Evolutionary conservation across 495 filamentous ascomycete genomes (phyloP), one percentile per base, ranked within the genome.

Genomic region (Penicillium fimorum): DNA sequence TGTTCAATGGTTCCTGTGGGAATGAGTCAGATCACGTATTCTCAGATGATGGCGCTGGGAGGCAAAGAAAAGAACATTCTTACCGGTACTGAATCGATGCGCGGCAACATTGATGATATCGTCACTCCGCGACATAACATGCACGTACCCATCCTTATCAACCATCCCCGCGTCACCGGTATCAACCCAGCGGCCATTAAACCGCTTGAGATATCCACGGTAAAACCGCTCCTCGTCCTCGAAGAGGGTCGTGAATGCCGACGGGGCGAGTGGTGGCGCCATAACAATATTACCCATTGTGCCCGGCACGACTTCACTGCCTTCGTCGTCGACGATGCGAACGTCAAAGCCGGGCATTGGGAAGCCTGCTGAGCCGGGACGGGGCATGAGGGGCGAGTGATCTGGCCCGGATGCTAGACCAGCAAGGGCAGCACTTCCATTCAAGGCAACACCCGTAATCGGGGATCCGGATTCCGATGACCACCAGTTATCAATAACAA

Each of bases 91-190:
- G 58, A 97, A 91, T 4, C 92, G 83, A 73, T 97, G 92, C 3
- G 92, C 92, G 27, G 92, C 92, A 1, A 96, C 92, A 64, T 97
- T 97, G 67, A 97, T 95, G 56, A 97, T 87, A 70, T 97, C 92
- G 76, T 97, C 92, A 4, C 84, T 83, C 52, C 91, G 80, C 2
- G 87, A 83, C 89, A 96, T 92, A 63, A 96, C 83, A 65, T 90
- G 87, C 46, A 96, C 81, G 67, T 95, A 95, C 2, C 88, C 89
- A 50, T 92, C 84, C 12, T 79, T 64, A 69, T 96, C 92, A 53
- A 96, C 81, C 70, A 91, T 83, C 1, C 92, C 92, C 2, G 90
- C 89, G 68, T 97, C 92, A 1, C 92, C 92, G 1, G 92, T 96
- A 62, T 96, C 92, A 38, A 96, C 71, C 87, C 89, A 94, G 50